Conservation (phyloP, 1,284 basidiomycete species). For the Malassezia japonica region DNA sequence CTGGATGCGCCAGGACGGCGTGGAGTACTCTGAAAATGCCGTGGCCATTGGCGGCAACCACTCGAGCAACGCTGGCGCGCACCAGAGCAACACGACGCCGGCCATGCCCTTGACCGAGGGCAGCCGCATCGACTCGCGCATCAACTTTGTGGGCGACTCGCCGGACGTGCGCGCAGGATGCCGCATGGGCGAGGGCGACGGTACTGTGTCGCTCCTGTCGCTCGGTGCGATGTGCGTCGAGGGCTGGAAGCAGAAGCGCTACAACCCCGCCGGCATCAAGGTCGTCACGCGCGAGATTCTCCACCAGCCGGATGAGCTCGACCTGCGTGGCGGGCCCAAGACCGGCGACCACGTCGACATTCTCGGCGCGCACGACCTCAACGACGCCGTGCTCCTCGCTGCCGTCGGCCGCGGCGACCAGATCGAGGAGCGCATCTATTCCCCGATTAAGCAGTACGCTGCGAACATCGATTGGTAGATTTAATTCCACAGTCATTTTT, state of each 20-base stretch:
- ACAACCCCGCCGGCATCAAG: slow-evolving; percentile 75
- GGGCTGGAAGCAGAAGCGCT: slow-evolving; percentile 79
- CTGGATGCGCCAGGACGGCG: slow-evolving; percentile 16
- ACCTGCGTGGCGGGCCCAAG: slow-evolving; percentile 70
- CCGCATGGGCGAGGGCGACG: slow-evolving; percentile 61
- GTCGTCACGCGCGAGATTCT: slow-evolving; percentile 81
- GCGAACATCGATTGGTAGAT: slow-evolving; percentile 25
- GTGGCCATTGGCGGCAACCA: background rate
- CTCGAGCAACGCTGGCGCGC: background rate
- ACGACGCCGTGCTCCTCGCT: slow-evolving; percentile 81
- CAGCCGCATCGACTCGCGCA: slow-evolving; percentile 10
- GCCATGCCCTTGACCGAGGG: background rate
- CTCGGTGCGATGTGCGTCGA: slow-evolving; percentile 85
- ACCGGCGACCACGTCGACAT: slow-evolving; percentile 69
- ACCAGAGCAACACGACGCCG: background rate
- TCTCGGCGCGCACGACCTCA: slow-evolving; percentile 73
- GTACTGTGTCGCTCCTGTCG: slow-evolving; percentile 80
- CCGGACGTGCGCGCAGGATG: slow-evolving; percentile 36
- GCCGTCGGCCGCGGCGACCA: slow-evolving; percentile 57
- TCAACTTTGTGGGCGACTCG: slow-evolving; percentile 24
- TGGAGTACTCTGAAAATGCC: background rate
- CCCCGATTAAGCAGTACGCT: slow-evolving; percentile 57
- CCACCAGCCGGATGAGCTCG: slow-evolving; percentile 66
- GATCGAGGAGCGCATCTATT: slow-evolving; percentile 61
- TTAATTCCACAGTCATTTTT: background rate